These are phyloP conservation scores for Amphicarpaea edgeworthii DNA, from an alignment of 306 rosid species.

Conservation along the genomic window DNA sequence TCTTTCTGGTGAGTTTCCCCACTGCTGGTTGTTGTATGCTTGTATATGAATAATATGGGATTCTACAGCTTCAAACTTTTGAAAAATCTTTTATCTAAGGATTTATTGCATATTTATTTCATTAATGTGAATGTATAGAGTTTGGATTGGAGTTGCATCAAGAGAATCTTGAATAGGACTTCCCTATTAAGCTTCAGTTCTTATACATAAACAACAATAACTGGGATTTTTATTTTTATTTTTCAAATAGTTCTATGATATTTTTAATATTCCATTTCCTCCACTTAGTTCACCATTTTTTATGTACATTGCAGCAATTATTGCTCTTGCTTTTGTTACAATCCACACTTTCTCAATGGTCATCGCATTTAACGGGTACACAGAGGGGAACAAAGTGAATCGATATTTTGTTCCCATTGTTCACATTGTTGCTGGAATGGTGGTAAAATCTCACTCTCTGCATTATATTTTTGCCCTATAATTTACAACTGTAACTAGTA, in stretches of 20 bases:
- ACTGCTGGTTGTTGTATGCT: conserved; percentile 27
- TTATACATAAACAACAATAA: conserved; percentile 20
- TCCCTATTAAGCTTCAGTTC: not conserved
- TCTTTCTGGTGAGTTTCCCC: conserved; percentile 73
- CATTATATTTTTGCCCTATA: conserved; percentile 23
- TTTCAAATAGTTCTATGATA: not conserved
- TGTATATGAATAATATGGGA: not conserved
- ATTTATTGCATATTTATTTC: conserved; percentile 23
- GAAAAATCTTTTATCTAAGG: conserved; percentile 5
- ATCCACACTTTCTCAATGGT: conserved; percentile 98
- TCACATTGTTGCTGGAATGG: conserved; percentile 81
- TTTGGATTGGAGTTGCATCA: not conserved
- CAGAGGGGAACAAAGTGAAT: conserved; percentile 84
- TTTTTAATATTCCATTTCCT: conserved; percentile 33
- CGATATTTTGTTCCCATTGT: conserved; percentile 76
- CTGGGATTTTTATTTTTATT: conserved; percentile 17
- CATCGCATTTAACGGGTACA: conserved; percentile 90
- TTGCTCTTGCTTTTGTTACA: conserved; percentile 90
- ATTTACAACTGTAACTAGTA: conserved; percentile 26
- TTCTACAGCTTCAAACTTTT: conserved; percentile 31
- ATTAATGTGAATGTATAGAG: conserved; percentile 20
- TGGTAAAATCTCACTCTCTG: conserved; percentile 62
- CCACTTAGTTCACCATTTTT: conserved; percentile 25
- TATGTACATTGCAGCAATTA: conserved; percentile 68
- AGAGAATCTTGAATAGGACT: conserved; percentile 25